Evolutionary conservation across 164 flowering plant species (phyloP), one percentile per base, ranked within the genome.

Genomic region (Nymphaea thermarum): DNA sequence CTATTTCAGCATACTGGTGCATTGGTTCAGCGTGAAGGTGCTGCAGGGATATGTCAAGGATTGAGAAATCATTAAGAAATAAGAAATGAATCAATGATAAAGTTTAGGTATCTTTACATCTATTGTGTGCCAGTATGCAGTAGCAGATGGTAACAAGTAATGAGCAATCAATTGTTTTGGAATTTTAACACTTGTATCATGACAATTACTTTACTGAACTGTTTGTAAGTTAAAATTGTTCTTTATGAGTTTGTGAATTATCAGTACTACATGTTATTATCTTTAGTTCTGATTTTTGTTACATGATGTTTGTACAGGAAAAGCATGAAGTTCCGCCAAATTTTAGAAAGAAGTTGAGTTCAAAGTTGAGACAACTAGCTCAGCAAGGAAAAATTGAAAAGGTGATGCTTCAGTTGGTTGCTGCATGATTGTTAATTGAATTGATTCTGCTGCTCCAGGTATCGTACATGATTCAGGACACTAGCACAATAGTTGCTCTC

Each of bases 311-410:
- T 44, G 63, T 82, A 80, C 93, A 93, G 98, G 77, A 84, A 83
- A 88, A 81, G 73, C 81, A 85, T 43, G 88, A 81, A 73, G 85
- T 86, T 63, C 87, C 91, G 6, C 83, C 62, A 71, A 87, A 84
- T 74, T 90, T 93, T 73, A 85, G 87, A 72, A 90, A 84, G 81
- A 17, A 71, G 47, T 62, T 93, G 63, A 79, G 83, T 77, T 71
- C 88, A 57, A 90, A 83, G 80, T 79, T 93, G 76, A 82, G 93
- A 71, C 75, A 89, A 76, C 90, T 93, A 65, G 86, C 86, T 75
- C 70, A 71, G 43, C 89, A 85, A 72, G 85, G 79, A 25, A 90
- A 90, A 80, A 86, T 93, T 76, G 96, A 90, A 73, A 93, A 83
- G 96, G 98, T 90, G 67, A 71, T 25, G 8, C 5, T 51, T 51